A percentile compares a stretch with the other conserved stretches of the same genome.
phyloP scores from a whole-genome alignment of 2,329 filamentous ascomycete genomes.

The Myriosclerotinia duriaeana region DNA sequence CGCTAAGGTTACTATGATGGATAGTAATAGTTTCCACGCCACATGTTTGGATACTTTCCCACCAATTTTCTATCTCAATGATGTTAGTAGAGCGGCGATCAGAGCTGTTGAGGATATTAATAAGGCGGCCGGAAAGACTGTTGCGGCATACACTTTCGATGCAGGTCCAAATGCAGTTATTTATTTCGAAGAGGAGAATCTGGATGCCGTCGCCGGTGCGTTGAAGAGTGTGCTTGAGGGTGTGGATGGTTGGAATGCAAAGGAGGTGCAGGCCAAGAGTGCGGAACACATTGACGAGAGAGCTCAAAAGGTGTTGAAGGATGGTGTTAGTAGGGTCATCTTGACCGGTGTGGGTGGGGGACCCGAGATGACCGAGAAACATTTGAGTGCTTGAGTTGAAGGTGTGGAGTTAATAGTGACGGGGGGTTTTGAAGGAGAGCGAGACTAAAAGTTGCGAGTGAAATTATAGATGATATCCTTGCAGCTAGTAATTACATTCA shows the following conservation, averaged over 20 bases:
- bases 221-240: slow-evolving; percentile 67
- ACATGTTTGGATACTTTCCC: slow-evolving; percentile 93
- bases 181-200: slow-evolving; percentile 85
- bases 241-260: slow-evolving; percentile 71
- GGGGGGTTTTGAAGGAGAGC: background rate
- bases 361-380: slow-evolving; percentile 75
- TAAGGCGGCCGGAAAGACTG: slow-evolving; percentile 68
- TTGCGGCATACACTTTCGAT: slow-evolving; percentile 96
- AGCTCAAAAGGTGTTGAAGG: slow-evolving; percentile 65
- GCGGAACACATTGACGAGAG: slow-evolving; percentile 62
- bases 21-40: slow-evolving; percentile 96
- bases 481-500: background rate
- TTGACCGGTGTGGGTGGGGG: slow-evolving; percentile 89
- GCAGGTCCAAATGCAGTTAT: slow-evolving; percentile 96
- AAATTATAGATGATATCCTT: slow-evolving; percentile 12
- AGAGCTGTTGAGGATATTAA: slow-evolving; percentile 90
- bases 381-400: slow-evolving; percentile 56
- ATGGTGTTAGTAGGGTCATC: slow-evolving; percentile 85
- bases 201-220: slow-evolving; percentile 69
- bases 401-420: background rate
- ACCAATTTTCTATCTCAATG: slow-evolving; percentile 98
- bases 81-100: slow-evolving; percentile 83
- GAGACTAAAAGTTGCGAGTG: background rate
- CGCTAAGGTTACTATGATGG: slow-evolving; percentile 89
- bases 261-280: slow-evolving; percentile 51